Base-by-base conservation (phyloP, 2,329 filamentous ascomycete species). In the Penicillium thymicola region DNA sequence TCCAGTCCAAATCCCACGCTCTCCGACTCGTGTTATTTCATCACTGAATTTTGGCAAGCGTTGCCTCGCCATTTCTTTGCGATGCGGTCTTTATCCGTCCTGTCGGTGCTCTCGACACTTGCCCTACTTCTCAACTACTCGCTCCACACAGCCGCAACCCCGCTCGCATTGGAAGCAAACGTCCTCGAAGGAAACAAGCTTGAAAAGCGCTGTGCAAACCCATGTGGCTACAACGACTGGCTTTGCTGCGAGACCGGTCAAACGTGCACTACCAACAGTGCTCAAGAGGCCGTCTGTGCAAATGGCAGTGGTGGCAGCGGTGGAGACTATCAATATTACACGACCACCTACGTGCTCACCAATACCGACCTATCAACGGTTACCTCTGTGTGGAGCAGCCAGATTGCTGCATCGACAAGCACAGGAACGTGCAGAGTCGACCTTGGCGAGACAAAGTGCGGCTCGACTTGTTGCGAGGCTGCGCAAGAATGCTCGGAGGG, bases 301-400 rank as follows among this genome's bases (percentile, higher is more conserved):
- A 63, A 64, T 27, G 61, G 62, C 51, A 47, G 65, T 54, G 54
- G 54, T 44, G 71, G 64, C 51, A 43, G 44, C 16, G 65, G 66
- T 14, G 86, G 82, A 82, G 68, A 18, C 21, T 56, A 41, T n/a
- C 27, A 80, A 59, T 81, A 80, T 70, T 83, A 76, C 65, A 87
- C 84, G 18, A 82, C 81, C 2, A 84, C 81, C 6, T 85, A 75
- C 64, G 76, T 82, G 13, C 59, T 61, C 37, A 73, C 72, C n/a
- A 78, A 84, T 67, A 85, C 82, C 13, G 79, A 80, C 51, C 72
- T 78, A 7, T 69, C 79, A 42, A 85, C 82, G 3, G 72, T 76
- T 56, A 85, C 83, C 6, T 78, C 78, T 7, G 78, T 82, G 32
- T 81, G 78, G 70, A 86, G 82, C 69, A 75, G 72, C 40, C 68